These are phyloP conservation scores for Cladosporium sp. DNA, from an alignment of 2,329 filamentous ascomycete species.

Conservation along the genomic window DNA sequence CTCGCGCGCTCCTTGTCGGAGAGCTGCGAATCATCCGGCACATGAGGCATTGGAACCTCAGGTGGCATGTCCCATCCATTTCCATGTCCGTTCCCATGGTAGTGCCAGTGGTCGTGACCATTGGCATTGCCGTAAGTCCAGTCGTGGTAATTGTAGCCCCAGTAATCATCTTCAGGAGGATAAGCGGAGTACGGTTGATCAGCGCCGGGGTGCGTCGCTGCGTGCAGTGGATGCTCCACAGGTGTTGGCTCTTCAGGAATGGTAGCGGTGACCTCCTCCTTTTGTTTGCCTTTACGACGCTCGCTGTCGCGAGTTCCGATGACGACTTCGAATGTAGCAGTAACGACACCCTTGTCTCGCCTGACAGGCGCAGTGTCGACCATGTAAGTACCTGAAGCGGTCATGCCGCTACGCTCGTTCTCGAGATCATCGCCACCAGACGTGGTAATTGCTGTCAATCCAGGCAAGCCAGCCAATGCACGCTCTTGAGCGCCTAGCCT, in stretches of 20 bases:
- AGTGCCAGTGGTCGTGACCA: constrained; percentile 22
- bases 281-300: constrained; percentile 51
- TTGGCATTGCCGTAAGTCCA: constrained; percentile 18
- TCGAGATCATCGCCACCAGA: constrained; percentile 16
- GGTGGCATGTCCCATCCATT: constrained; percentile 21
- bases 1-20: constrained; percentile 81
- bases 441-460: constrained; percentile 27
- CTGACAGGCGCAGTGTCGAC: constrained; percentile 84
- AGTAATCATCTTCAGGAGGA: constrained; percentile 25
- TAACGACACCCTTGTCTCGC: constrained; percentile 88
- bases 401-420: constrained; percentile 1
- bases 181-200: background rate
- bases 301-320: constrained; percentile 82
- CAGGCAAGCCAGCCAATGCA: constrained; percentile 29
- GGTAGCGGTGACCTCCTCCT: constrained; percentile 30
- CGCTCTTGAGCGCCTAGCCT: constrained; percentile 76
- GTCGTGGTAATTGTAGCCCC: constrained; percentile 25
- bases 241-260: background rate
- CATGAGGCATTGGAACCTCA: constrained; percentile 52
- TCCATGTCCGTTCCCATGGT: constrained; percentile 21
- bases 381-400: constrained; percentile 57
- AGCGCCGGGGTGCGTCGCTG: background rate
- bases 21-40: constrained; percentile 61
- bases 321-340: constrained; percentile 79
- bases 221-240: background rate